phyloP scores from a whole-genome alignment of 2,329 filamentous ascomycete genomes.

The Apiospora marii region DNA sequence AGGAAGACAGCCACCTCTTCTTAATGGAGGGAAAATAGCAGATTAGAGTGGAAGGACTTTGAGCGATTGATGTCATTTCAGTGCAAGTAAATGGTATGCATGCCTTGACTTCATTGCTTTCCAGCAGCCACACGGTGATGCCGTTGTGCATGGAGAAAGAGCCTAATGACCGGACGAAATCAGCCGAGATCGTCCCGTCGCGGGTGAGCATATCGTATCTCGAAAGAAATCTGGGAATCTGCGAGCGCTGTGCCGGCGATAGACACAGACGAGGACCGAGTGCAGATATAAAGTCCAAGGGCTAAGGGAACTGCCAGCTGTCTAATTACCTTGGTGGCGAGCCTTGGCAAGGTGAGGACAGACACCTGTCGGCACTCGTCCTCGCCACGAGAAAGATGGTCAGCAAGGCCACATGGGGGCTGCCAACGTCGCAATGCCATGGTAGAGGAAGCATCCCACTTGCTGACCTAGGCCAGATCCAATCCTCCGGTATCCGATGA shows the following conservation, averaged over 20 bases:
- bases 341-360: background rate
- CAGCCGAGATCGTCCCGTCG: slow-evolving; percentile 5
- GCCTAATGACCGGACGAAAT: slow-evolving; percentile 2
- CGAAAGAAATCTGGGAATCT: background rate
- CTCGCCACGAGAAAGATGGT: background rate
- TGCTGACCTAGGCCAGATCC: background rate
- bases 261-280: background rate
- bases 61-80: background rate
- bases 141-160: slow-evolving; percentile 14
- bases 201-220: background rate
- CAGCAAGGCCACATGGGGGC: slow-evolving; percentile 1
- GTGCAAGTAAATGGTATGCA: background rate
- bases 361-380: background rate
- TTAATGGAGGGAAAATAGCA: background rate
- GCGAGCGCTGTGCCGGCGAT: background rate
- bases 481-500: slow-evolving; percentile 15
- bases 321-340: background rate
- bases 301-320: background rate
- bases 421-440: background rate
- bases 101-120: slow-evolving; percentile 3
- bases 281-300: background rate
- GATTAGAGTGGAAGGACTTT: background rate
- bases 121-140: background rate
- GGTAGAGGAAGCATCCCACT: background rate
- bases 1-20: background rate